These are phyloP conservation scores for Suillus sp. DNA, from an alignment of 768 basidiomycete species.

Conservation along the genomic window DNA sequence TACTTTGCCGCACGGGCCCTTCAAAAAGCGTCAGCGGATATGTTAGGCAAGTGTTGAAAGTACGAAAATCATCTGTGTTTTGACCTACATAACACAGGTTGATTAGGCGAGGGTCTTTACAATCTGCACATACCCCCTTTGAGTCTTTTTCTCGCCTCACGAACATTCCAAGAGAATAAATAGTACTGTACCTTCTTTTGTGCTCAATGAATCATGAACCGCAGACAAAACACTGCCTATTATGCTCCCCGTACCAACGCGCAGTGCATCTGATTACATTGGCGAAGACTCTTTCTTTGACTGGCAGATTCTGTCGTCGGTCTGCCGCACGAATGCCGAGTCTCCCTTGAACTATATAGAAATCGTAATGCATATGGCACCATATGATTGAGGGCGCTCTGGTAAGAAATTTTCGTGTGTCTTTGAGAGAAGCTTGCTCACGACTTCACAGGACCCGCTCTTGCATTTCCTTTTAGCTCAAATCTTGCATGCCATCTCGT, in stretches of 20 bases:
- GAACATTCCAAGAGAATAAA: conserved; percentile 31
- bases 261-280: background rate
- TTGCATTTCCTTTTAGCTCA: background rate
- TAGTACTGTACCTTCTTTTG: conserved; percentile 33
- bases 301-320: background rate
- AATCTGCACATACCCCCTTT: conserved; percentile 33
- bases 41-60: conserved; percentile 36
- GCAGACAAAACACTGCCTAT: conserved; percentile 5
- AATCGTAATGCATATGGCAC: background rate
- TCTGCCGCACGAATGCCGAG: background rate
- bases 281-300: background rate
- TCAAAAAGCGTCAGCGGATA: conserved; percentile 51
- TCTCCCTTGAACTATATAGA: background rate
- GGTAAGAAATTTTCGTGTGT: background rate
- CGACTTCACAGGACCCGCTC: background rate
- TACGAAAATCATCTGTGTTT: background rate
- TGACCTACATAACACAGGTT: conserved; percentile 23
- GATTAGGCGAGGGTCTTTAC: conserved; percentile 16
- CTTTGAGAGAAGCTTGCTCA: background rate
- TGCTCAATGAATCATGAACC: conserved; percentile 29
- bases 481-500: background rate
- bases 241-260: background rate
- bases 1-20: conserved; percentile 88
- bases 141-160: conserved; percentile 22
- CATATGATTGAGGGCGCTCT: background rate